Percentiles rank a stretch among this genome's conserved stretches.
Conservation (phyloP, 1,284 basidiomycete species). For the Lignosus rhinocerotis region DNA sequence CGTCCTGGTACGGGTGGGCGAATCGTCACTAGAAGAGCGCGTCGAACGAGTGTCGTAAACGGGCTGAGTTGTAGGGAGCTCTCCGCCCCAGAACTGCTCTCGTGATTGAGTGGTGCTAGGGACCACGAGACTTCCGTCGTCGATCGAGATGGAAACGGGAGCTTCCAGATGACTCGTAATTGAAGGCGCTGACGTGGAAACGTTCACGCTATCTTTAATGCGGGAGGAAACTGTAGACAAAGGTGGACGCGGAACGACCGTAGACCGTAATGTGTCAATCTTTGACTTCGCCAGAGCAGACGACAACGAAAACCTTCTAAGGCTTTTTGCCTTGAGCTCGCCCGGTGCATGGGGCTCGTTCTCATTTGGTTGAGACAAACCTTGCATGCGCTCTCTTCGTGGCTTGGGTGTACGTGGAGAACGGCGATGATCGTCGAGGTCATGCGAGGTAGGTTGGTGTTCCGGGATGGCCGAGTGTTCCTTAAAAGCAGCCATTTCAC, state of each 20-base stretch:
- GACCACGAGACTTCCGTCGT: background rate
- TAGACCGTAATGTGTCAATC: conserved; percentile 25
- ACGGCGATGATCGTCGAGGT: background rate
- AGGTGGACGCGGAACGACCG: conserved; percentile 30
- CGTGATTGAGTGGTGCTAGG: background rate
- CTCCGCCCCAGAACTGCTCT: conserved; percentile 17
- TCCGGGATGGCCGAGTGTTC: background rate
- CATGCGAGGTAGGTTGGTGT: background rate
- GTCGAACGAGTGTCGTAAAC: background rate
- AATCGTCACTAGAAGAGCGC: background rate
- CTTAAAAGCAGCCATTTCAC: background rate
- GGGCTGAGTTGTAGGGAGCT: conserved; percentile 10
- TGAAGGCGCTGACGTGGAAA: background rate
- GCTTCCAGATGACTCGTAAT: no score
- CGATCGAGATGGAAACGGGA: background rate
- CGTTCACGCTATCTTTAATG: background rate
- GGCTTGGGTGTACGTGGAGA: conserved; percentile 15
- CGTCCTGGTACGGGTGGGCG: background rate
- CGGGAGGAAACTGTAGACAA: conserved; percentile 18
- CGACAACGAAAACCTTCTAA: conserved; percentile 29
- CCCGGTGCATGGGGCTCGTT: background rate
- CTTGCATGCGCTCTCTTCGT: conserved; percentile 17
- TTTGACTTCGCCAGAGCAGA: conserved; percentile 26
- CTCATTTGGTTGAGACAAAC: conserved; percentile 12
- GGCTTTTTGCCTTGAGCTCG: conserved; percentile 4